Evolutionary conservation across 1,139 yeast species (phyloP).

Genomic region (Candida buenavistaensis): DNA sequence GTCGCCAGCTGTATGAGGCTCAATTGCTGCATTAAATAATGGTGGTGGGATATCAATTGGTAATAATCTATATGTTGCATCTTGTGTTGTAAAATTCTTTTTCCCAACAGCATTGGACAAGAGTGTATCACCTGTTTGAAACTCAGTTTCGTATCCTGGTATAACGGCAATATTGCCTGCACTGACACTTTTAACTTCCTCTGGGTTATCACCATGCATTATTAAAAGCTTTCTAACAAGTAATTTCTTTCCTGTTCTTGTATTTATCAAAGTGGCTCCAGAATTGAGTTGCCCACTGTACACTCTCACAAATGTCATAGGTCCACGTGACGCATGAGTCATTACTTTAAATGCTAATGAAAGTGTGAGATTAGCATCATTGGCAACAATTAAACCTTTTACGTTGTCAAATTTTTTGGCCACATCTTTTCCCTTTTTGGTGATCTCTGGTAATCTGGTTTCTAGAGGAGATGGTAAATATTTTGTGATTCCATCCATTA

Average conservation of each 20-base stretch:
- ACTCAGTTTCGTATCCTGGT: slow-evolving; percentile 65
- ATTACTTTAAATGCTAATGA: slow-evolving; percentile 91
- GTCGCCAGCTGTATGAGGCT: slow-evolving; percentile 84
- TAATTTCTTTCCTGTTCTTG: slow-evolving; percentile 67
- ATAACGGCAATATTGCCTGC: slow-evolving; percentile 93
- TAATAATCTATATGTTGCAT: slow-evolving; percentile 54
- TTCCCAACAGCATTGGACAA: slow-evolving; percentile 51
- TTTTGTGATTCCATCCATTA: slow-evolving; percentile 76
- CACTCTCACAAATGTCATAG: slow-evolving; percentile 83
- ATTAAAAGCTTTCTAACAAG: slow-evolving; percentile 66
- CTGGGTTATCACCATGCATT: slow-evolving; percentile 88
- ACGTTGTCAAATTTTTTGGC: slow-evolving; percentile 39
- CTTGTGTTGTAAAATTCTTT: slow-evolving; percentile 52
- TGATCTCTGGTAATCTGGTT: slow-evolving; percentile 55
- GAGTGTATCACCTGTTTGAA: slow-evolving; percentile 89
- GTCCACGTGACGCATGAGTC: slow-evolving; percentile 80
- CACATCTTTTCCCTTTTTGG: slow-evolving; percentile 16
- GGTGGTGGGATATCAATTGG: slow-evolving; percentile 92
- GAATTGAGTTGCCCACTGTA: slow-evolving; percentile 75
- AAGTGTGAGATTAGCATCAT: slow-evolving; percentile 60
- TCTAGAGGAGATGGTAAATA: slow-evolving; percentile 85
- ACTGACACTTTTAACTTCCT: slow-evolving; percentile 59
- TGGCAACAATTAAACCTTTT: slow-evolving; percentile 53
- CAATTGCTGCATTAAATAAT: slow-evolving; percentile 82
- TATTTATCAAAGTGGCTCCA: slow-evolving; percentile 63